Base-by-base conservation (phyloP, 2,329 filamentous ascomycete species). In the Chrysoporthe puriensis region DNA sequence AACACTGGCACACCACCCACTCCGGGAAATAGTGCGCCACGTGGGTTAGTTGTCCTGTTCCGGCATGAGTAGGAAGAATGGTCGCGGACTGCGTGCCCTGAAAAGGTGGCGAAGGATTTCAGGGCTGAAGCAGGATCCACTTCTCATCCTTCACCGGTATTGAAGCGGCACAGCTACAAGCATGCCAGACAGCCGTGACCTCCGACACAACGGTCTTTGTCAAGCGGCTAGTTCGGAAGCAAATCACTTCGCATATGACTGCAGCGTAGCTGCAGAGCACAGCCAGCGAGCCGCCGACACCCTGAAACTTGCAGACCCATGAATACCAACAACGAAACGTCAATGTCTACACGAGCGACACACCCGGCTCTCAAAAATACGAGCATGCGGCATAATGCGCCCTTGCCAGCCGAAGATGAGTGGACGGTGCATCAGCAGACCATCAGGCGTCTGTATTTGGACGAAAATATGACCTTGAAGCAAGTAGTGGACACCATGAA, bases 391-490 rank as follows among this genome's bases (percentile, higher is more conserved):
- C 43, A 48, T 46, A 32, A 3, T 42, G 18, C 16, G 43, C 59
- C 11, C 21, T 48, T 34, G 26, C 43, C 59, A 5, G 59, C 59
- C 11, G 42, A 46, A 7, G 21, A 46, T 46, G 26, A 46, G 43
- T 61, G 42, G 40, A 13, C 13, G 7, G n/a, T 46, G 40, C 59
- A 61, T 32, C 26, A 34, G 21, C 40, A 61, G 42, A 61, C 59
- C 42, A 46, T 61, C 26, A 61, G n/a, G 43, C 40, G 59, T 14
- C 43, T 61, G 59, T 61, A 61, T 34, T 43, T 44, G 26, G 59
- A 46, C 21, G 59, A 61, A 14, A 61, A 61, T 21, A 61, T 46
- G 59, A 61, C 59, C n/a, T 21, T 61, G 59, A 46, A 46, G 59
- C 40, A 61, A 16, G 42, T 46, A 2, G 59, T 46, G 13, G 59